These are phyloP conservation scores for Yamadazyma spencermartinsiae DNA, from an alignment of 1,139 yeast genomes.

Conservation along the genomic window DNA sequence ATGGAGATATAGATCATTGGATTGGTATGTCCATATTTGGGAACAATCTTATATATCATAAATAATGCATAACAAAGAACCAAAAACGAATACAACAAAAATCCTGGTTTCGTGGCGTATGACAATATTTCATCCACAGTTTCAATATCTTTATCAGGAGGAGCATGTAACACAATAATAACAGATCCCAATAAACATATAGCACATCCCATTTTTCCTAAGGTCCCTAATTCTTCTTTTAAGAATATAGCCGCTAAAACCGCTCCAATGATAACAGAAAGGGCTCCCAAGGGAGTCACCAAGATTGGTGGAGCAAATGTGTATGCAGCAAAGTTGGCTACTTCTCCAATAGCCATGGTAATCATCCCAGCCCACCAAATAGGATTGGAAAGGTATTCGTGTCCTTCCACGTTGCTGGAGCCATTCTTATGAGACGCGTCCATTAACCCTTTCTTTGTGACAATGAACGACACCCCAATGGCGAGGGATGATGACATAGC, in stretches of 20 bases:
- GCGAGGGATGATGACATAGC: conserved; percentile 89
- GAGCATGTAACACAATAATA: conserved; percentile 90
- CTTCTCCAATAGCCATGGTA: conserved; percentile 89
- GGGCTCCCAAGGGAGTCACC: conserved; percentile 90
- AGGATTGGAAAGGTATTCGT: conserved; percentile 77
- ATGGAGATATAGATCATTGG: conserved; percentile 91
- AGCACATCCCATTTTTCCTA: conserved; percentile 95
- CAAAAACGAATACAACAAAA: conserved; percentile 61
- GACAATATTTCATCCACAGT: conserved; percentile 86
- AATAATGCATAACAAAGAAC: conserved; percentile 70
- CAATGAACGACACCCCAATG: conserved; percentile 85
- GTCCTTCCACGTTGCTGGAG: conserved; percentile 61
- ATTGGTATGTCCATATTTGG: conserved; percentile 74
- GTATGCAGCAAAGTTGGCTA: conserved; percentile 92
- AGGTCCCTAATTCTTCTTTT: conserved; percentile 81
- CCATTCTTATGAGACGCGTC: conserved; percentile 70
- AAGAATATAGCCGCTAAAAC: conserved; percentile 82
- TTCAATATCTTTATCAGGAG: conserved; percentile 84
- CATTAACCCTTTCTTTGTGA: conserved; percentile 84
- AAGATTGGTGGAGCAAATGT: conserved; percentile 93
- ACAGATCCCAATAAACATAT: conserved; percentile 87
- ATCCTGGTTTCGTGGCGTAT: conserved; percentile 81
- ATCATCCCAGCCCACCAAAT: conserved; percentile 95
- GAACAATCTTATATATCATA: conserved; percentile 84
- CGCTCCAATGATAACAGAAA: conserved; percentile 88